A percentile compares a stretch with the other conserved stretches of the same genome.
Evolutionary conservation across 2,329 filamentous ascomycete species (phyloP).

Genomic region (Fusarium luffae): DNA sequence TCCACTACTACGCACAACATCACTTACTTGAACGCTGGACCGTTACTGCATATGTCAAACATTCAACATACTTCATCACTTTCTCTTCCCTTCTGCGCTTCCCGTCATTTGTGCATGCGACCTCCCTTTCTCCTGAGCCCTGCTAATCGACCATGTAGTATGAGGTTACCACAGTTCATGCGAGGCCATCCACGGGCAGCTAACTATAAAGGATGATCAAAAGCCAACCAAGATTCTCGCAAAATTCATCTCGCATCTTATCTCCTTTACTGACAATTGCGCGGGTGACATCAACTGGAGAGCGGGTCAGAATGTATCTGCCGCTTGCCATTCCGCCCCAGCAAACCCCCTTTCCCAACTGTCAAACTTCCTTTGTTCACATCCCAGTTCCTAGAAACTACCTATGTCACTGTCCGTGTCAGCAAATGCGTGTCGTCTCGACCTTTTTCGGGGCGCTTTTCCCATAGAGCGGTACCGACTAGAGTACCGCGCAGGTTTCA

Average conservation of each 20-base stretch:
- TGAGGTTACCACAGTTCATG: not conserved
- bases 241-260: not conserved
- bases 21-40: rapidly evolving
- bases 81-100: not conserved
- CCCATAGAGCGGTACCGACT: not conserved
- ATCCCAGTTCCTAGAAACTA: not conserved
- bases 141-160: not conserved
- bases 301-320: not conserved
- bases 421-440: not conserved
- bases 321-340: not conserved
- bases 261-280: not conserved
- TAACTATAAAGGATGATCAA: not conserved
- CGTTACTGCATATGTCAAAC: not conserved
- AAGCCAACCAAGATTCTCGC: not conserved
- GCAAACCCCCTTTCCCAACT: not conserved
- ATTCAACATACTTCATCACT: not conserved
- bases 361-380: not conserved
- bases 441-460: not conserved
- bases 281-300: not conserved
- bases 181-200: not conserved
- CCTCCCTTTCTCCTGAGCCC: not conserved
- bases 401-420: not conserved
- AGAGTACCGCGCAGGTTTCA: not conserved
- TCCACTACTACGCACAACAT: not conserved
- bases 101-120: not conserved